Evolutionary conservation across 768 basidiomycete genomes (phyloP), one percentile per base, ranked within the genome.

Genomic region (Pulveroboletus sp.): DNA sequence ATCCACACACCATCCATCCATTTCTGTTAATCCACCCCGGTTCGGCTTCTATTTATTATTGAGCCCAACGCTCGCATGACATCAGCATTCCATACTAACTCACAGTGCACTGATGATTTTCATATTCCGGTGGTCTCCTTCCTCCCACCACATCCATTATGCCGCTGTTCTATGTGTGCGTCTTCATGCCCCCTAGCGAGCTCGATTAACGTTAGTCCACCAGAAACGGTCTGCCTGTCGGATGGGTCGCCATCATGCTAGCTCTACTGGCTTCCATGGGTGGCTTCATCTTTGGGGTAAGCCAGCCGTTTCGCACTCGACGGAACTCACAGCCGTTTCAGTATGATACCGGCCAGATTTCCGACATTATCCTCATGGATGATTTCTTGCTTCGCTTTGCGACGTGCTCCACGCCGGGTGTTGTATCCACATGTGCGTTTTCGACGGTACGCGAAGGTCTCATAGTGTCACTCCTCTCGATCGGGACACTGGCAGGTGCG

Each of bases 301-400:
- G 67, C 20, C n/a, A 5, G 11, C 17, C 6, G 5, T 31, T 32
- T 44, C 17, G 5, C 32, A 6, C n/a, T 13, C 6, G 17, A 34
- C 40, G n/a, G 24, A n/a, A n/a, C 54, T 54, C 24, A 54, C 50
- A 22, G 23, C 20, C 35, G 2, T n/a, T 46, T 19, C 44, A 74
- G 70, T 85, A 85, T 55, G 83, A 86, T 63, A 87, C 84, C 12
- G 86, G 86, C 22, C 86, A 89, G 64, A 89, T 90, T 54, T 82
- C 82, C 44, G 84, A 85, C 62, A 85, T 90, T 56, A 70, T 86
- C 23, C 69, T 86, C 65, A 86, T 89, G 84, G 62, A 75, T 11
- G 82, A 86, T 66, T 87, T 87, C 64, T 68, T 76, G 30, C 67
- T 72, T 10, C 80, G 86, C 13, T 88, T 90, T 59, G 84, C 75